Conservation (phyloP, 441 rosid genomes). For the Metrosideros polymorpha region DNA sequence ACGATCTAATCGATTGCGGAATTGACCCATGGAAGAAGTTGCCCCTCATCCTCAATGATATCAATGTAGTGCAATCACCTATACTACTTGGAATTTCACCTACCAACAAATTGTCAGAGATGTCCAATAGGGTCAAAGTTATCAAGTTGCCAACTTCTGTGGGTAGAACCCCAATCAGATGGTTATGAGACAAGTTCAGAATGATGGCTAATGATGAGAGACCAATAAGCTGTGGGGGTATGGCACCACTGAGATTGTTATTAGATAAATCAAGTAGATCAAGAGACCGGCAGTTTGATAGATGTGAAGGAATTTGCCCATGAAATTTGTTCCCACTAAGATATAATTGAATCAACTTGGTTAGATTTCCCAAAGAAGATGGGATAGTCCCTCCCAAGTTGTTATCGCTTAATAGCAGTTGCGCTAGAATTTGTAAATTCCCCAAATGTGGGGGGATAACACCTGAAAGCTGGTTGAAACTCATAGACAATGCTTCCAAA, state of each 20-base stretch:
- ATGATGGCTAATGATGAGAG: too few relatives aligned
- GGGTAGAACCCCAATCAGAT: too few relatives aligned
- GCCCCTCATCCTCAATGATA: neutral
- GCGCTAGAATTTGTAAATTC: neutral
- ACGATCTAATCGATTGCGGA: neutral
- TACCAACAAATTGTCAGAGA: neutral
- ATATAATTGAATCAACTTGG: too few relatives aligned
- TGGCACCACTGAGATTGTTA: too few relatives aligned
- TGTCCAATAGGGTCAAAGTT: too few relatives aligned
- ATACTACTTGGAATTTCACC: neutral
- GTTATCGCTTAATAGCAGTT: neutral
- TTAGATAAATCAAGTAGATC: too few relatives aligned
- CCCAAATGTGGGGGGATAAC: neutral
- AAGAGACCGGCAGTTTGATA: too few relatives aligned
- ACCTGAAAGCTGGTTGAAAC: neutral
- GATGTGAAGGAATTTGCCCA: too few relatives aligned
- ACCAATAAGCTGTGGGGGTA: too few relatives aligned
- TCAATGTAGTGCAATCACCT: neutral
- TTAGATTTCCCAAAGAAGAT: neutral
- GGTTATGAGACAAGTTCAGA: too few relatives aligned
- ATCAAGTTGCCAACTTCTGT: too few relatives aligned
- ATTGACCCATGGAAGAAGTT: neutral
- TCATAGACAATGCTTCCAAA: accelerated
- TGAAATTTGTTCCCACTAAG: too few relatives aligned
- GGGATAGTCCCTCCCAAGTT: neutral